phyloP scores from a whole-genome alignment of 352 stramenopile genomes.

The Phytophthora hibernalis region DNA sequence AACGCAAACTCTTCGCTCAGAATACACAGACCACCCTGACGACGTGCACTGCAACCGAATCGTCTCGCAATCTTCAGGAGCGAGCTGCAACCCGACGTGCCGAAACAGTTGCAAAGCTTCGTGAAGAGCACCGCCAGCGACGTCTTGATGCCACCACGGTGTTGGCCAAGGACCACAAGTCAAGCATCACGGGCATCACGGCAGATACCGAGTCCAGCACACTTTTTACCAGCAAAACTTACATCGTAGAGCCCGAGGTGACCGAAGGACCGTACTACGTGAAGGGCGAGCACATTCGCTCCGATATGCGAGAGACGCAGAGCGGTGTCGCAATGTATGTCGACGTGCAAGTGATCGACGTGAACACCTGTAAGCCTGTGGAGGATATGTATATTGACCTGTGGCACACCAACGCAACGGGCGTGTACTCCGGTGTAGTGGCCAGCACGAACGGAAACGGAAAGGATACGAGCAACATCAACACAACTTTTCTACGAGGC shows the following conservation, averaged over 20 bases:
- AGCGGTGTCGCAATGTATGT: conserved; percentile 30
- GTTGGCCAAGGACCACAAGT: conserved; percentile 26
- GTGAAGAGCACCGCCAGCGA: conserved; percentile 15
- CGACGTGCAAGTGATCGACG: conserved; percentile 34
- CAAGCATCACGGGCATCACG: conserved; percentile 7
- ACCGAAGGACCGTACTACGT: conserved; percentile 41
- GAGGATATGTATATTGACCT: conserved; percentile 32
- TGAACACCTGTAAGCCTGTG: conserved; percentile 32
- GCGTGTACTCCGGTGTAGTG: conserved; percentile 37
- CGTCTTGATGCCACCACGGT: conserved; percentile 24
- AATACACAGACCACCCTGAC: conserved; percentile 15
- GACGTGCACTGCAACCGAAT: conserved; percentile 3
- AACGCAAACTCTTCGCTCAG: conserved; percentile 19
- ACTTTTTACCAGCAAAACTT: conserved; percentile 18
- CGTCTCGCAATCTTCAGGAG: conserved; percentile 22
- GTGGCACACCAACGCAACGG: conserved; percentile 38
- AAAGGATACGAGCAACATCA: conserved; percentile 22
- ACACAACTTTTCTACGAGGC: conserved; percentile 34
- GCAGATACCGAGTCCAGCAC: conserved; percentile 14
- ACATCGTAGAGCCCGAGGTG: conserved; percentile 30
- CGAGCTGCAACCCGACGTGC: conserved; percentile 18
- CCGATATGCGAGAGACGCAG: conserved; percentile 31
- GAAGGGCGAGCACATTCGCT: conserved; percentile 28
- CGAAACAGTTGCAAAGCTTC: conserved; percentile 20
- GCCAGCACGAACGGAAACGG: conserved; percentile 31